Evolutionary conservation across 768 basidiomycete genomes (phyloP), one percentile per base, ranked within the genome.

Genomic region (Phanerodontia chrysosporium): DNA sequence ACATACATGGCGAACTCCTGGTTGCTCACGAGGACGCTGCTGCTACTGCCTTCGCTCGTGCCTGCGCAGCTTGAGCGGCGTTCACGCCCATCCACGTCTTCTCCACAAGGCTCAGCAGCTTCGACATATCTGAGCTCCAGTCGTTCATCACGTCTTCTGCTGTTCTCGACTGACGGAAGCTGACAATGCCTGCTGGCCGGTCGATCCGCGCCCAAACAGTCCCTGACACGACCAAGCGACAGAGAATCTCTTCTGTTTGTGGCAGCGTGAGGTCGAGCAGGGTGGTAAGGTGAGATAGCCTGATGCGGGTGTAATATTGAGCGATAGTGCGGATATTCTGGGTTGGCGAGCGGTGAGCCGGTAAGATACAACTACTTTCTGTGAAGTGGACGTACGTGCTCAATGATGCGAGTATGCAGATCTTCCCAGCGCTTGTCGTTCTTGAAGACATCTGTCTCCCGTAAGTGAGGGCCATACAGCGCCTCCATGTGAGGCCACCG

Each of bases 11-110:
- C 46, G 32, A 39, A 24, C 24, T 27, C 22, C 18, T 9, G 4
- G 18, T 18, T 18, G 10, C 6, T 55, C 25, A 55, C 46, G 46
- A 48, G 6, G 46, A 22, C 42, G 35, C 18, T 49, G 27, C 27
- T 25, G 57, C 66, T 71, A 78, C 27, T 65, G 75, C 75, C 62
- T 79, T 81, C 62, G 76, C 75, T 60, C 85, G 79, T 51, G 89
- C 84, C 64, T 90, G 89, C 22, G 91, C 91, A 49, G 92, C 91
- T 70, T 90, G 83, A 12, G 92, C 91, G 32, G 92, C 91, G 64
- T 93, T 93, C 82, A 94, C 87, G 36, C 89, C 89, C 92, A 94
- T 94, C 92, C 95, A 97, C n/a, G 93, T 94, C 83, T 98, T 98
- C 77, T 99, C 97, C 14, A 95, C 91, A 44, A 97, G 74, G 18